phyloP scores from a whole-genome alignment of 768 basidiomycete species.

The Coprinopsis marcescibilis region DNA sequence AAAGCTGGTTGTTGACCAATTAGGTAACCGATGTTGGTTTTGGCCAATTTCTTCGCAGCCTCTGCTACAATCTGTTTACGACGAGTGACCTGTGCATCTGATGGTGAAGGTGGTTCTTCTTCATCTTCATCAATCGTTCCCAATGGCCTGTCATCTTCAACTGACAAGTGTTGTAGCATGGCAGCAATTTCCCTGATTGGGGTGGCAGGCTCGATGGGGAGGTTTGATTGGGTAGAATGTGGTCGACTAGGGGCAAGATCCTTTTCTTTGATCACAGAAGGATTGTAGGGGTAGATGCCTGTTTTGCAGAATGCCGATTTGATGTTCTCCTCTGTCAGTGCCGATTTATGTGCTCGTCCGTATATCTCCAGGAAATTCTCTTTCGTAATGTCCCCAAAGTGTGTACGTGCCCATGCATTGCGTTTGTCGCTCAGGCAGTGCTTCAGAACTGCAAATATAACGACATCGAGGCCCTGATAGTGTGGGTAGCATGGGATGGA shows the following conservation, averaged over 20 bases:
- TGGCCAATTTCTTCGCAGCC: not conserved
- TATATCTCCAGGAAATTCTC: conserved; percentile 21
- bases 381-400: conserved; percentile 11
- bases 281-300: conserved; percentile 28
- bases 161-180: conserved; percentile 5
- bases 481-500: conserved; percentile 39
- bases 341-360: conserved; percentile 20
- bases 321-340: conserved; percentile 23
- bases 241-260: conserved; percentile 27
- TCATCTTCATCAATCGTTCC: not conserved
- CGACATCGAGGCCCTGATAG: conserved; percentile 42
- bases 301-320: conserved; percentile 27
- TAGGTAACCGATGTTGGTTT: not conserved
- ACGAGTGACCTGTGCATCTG: conserved; percentile 1
- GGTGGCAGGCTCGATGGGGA: conserved; percentile 20
- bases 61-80: conserved; percentile 3
- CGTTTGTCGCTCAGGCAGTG: conserved; percentile 17
- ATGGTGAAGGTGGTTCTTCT: conserved; percentile 1
- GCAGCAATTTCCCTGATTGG: conserved; percentile 15
- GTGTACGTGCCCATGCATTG: conserved; percentile 9
- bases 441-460: conserved; percentile 28
- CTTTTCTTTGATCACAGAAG: conserved; percentile 18
- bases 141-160: not conserved
- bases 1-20: not conserved
- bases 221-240: conserved; percentile 13